Base-by-base conservation (phyloP, 169 alveolate genomes). In the Plasmodium yoelii region DNA sequence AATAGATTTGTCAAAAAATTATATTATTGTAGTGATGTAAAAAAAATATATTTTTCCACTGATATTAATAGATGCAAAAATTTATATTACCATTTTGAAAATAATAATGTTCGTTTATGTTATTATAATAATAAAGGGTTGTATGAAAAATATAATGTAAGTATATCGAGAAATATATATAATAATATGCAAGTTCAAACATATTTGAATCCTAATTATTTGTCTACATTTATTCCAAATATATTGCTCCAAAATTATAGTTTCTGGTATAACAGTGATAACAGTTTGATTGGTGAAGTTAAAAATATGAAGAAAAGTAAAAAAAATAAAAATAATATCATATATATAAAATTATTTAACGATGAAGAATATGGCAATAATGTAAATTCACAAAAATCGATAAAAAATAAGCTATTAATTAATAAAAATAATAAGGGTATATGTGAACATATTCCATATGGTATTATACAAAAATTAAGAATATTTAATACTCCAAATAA, bases 21-120 rank as follows among this genome's bases (percentile, higher is more conserved):
- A 13, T 86, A 86, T 22, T 86, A 86, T 53, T 86, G 91, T 55
- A 86, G 91, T 86, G 91, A 86, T 63, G 87, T 86, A 53, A 86
- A 70, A n/a, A 86, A 86, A 53, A 63, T 69, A 47, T 86, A 46
- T 53, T 86, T 86, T 55, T 68, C 91, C 6, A 68, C 91, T 15
- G 61, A 59, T 51, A 86, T 86, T 42, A 86, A 86, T 42, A 86
- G 80, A 53, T 86, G 91, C 51, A 68, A 70, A 34, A 86, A 86
- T 86, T 70, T 86, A 51, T 86, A 22, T 59, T 86, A 86, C 53
- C 84, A 86, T 57, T 86, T 86, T 86, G 91, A 86, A 70, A 86
- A 86, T 70, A 86, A 86, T 26, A 69, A 68, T 70, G 91, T 86
- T 15, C 86, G 91, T n/a, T 46, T 86, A 15, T 86, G 91, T 26